Evolutionary conservation across 2,329 filamentous ascomycete species (phyloP).

Genomic region (Didymella arachidicola): DNA sequence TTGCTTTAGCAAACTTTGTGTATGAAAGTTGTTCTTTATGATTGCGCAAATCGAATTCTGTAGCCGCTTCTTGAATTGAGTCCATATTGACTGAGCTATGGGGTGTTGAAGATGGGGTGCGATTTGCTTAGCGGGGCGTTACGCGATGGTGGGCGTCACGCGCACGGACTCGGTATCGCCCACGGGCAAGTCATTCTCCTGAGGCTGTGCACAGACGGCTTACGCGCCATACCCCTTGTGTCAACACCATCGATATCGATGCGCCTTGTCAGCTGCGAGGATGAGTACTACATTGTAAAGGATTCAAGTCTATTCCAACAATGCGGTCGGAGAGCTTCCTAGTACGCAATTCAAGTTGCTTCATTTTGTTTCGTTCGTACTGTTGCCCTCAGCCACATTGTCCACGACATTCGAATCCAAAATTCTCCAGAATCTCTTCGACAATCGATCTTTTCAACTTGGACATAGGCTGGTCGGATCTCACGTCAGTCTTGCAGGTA

Average conservation of each 20-base stretch:
- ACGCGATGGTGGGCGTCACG: no score
- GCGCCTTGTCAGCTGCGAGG: not conserved
- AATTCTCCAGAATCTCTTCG: not conserved
- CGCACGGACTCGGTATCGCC: no score
- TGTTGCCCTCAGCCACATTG: not conserved
- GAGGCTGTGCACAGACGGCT: not conserved
- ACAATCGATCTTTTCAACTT: not conserved
- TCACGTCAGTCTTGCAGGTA: not conserved
- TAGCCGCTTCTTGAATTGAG: no score
- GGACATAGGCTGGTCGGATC: not conserved
- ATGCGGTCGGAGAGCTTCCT: no score
- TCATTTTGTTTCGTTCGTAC: not conserved
- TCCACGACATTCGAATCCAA: not conserved
- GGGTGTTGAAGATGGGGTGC: no score
- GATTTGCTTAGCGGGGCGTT: no score
- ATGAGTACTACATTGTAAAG: not conserved
- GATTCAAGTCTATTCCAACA: not conserved
- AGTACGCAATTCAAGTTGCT: no score
- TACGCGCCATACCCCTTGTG: not conserved
- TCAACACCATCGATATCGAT: not conserved
- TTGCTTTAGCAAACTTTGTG: no score
- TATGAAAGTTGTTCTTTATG: no score
- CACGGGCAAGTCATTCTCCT: not conserved
- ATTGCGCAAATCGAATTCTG: no score
- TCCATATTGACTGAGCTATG: no score